Conservation (phyloP, 345 rosid species). For the Luvunga scandens region DNA sequence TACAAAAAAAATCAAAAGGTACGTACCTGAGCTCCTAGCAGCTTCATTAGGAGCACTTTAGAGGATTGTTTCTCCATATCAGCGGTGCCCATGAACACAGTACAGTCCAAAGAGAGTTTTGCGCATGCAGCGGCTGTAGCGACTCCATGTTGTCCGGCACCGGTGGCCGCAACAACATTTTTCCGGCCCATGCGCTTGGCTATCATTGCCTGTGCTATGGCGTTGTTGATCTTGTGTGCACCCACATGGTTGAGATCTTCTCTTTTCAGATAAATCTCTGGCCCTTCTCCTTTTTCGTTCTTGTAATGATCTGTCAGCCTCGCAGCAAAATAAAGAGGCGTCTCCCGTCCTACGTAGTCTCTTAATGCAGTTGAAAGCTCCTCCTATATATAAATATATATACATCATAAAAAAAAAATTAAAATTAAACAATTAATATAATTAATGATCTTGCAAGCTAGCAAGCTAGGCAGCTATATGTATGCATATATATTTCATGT, state of each 20-base stretch:
- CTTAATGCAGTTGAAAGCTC: slow-evolving; percentile 56
- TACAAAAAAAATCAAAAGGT: too few species aligned
- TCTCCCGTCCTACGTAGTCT: slow-evolving; percentile 84
- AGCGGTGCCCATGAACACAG: slow-evolving; percentile 60
- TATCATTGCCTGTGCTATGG: slow-evolving; percentile 82
- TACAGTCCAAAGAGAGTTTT: slow-evolving; percentile 61
- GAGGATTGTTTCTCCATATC: slow-evolving; percentile 69
- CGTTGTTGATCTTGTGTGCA: slow-evolving; percentile 83
- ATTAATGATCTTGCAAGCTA: too few species aligned
- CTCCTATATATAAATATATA: slow-evolving; percentile 30
- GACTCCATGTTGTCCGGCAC: slow-evolving; percentile 89
- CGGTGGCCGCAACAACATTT: slow-evolving; percentile 63
- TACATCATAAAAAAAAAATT: too few species aligned
- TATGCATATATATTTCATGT: background rate
- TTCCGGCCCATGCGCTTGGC: slow-evolving; percentile 71
- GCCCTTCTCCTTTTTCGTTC: slow-evolving; percentile 52
- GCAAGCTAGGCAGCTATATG: too few species aligned
- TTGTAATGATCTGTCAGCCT: slow-evolving; percentile 66
- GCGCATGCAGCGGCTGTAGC: slow-evolving; percentile 89
- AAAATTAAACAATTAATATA: too few species aligned
- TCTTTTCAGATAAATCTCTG: slow-evolving; percentile 77
- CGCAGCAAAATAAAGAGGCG: slow-evolving; percentile 70
- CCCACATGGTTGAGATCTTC: slow-evolving; percentile 83
- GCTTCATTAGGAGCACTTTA: slow-evolving; percentile 55
- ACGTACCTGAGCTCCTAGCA: slow-evolving; percentile 59